Evolutionary conservation across 2,329 filamentous ascomycete genomes (phyloP), one percentile per base, ranked within the genome.

Genomic region (Ascochyta viciae-villosae): DNA sequence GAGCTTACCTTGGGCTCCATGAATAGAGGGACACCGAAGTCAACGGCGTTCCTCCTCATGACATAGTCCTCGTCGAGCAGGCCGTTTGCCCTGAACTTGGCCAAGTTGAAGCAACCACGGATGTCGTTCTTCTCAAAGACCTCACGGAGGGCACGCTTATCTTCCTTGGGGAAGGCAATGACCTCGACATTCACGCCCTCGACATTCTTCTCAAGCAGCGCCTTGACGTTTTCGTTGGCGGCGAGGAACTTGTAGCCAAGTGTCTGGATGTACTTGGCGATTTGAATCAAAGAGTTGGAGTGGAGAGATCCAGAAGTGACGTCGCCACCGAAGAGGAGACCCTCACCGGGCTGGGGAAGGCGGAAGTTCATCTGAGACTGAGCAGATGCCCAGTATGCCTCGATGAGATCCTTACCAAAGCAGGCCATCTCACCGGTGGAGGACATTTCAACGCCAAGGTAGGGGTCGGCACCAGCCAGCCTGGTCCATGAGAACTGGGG

Each of bases 361-460:
- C 93, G 91, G 91, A 98, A 98, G 87, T 98, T 99, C 94, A 98
- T 99, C 70, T 91, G 94, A 19, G 92, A 95, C 80, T 99, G 95
- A 60, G 96, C 83, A 16, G 93, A 96, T 24, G 93, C 85, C 95
- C 95, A 99, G 86, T 99, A 99, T 50, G 95, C 95, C 77, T 99
- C 95, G 45, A 98, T 85, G 10, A 99, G 86, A 73, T 97, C 85
- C 82, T 95, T 96, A 62, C 95, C 95, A 80, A 99, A 99, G 82
- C 95, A 98, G 65, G 95, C 95, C 84, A 99, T 96, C 81, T 99
- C 95, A 77, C 95, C 95, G 16, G 95, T 99, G 63, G 89, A 92
- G 40, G 92, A 83, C 95, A 99, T 99, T 80, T 99, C 95, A 54
- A 99, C 95, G 57, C 95, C 95, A 58, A 99, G 86, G 87, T 96